A percentile compares a stretch with the other conserved stretches of the same genome.
Evolutionary conservation across 2,329 filamentous ascomycete genomes (phyloP).

Genomic region (Lasiodiplodia theobromae): DNA sequence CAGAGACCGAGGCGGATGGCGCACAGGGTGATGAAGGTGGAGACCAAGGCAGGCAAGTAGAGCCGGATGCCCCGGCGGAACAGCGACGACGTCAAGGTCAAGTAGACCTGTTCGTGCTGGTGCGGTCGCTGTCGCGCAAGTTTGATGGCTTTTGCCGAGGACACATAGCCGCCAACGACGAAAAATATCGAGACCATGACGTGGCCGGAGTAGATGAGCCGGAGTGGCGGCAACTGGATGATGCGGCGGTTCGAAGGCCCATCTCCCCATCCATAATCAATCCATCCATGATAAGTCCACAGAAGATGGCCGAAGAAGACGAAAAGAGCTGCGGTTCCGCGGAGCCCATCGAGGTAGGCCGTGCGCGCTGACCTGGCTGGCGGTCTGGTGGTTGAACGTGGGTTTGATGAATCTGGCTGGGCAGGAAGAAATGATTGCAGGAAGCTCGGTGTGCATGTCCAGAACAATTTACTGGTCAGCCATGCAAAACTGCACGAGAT

Average conservation of each 20-base stretch:
- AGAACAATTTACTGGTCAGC: background rate
- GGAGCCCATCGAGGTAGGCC: slow-evolving; percentile 8
- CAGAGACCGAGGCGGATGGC: slow-evolving; percentile 3
- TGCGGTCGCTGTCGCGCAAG: slow-evolving; percentile 46
- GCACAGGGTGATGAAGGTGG: slow-evolving; percentile 45
- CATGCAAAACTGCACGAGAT: background rate
- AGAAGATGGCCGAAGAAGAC: background rate
- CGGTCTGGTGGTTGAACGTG: background rate
- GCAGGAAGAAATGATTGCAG: background rate
- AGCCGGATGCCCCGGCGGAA: slow-evolving; percentile 53
- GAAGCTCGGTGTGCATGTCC: slow-evolving; percentile 5
- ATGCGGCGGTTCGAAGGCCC: slow-evolving; percentile 27
- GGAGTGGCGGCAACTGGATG: slow-evolving; percentile 32
- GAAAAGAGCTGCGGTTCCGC: slow-evolving; percentile 3
- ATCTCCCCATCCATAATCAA: slow-evolving; percentile 26
- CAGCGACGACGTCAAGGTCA: slow-evolving; percentile 51
- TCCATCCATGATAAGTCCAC: slow-evolving; percentile 11
- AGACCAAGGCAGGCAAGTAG: background rate
- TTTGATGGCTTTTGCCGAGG: slow-evolving; percentile 42
- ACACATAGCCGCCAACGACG: slow-evolving; percentile 57
- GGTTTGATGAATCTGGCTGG: background rate
- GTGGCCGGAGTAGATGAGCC: slow-evolving; percentile 44
- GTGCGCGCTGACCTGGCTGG: background rate
- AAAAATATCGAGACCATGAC: slow-evolving; percentile 59
- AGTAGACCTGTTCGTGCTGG: slow-evolving; percentile 44